Evolutionary conservation across 1,284 basidiomycete species (phyloP).

Genomic region (Anthracocystis panici-leucophaei): DNA sequence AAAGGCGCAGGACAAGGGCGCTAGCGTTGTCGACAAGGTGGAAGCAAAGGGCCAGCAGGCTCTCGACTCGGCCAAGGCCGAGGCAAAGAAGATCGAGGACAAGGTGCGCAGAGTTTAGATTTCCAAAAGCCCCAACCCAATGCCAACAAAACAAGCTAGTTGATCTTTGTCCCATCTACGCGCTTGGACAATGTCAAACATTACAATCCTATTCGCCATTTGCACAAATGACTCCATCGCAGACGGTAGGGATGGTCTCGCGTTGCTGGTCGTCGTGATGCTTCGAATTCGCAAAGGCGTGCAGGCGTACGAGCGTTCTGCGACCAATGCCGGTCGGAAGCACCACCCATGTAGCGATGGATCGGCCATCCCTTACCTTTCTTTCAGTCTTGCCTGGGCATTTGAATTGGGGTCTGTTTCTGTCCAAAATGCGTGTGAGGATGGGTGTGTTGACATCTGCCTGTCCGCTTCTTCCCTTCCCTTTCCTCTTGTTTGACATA

Average conservation of each 20-base stretch:
- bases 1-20: slow-evolving; percentile 49
- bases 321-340: background rate
- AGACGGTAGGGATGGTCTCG: no score
- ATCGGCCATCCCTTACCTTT: background rate
- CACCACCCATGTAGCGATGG: background rate
- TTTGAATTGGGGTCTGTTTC: slow-evolving; percentile 1
- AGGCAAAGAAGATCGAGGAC: slow-evolving; percentile 53
- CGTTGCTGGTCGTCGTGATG: no score
- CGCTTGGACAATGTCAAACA: background rate
- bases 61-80: slow-evolving; percentile 58
- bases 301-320: background rate
- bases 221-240: background rate
- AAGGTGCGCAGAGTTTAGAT: slow-evolving; percentile 65
- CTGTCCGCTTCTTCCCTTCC: slow-evolving; percentile 4
- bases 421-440: slow-evolving; percentile 5
- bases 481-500: slow-evolving; percentile 6
- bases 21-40: slow-evolving; percentile 35
- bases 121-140: background rate
- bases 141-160: background rate
- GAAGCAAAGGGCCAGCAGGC: slow-evolving; percentile 53
- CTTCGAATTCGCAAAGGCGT: background rate
- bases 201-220: background rate
- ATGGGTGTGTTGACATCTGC: slow-evolving; percentile 33
- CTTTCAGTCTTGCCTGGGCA: background rate
- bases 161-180: no score